Base-by-base conservation (phyloP, 129 eudicot species). In the Artemisia argyi region DNA sequence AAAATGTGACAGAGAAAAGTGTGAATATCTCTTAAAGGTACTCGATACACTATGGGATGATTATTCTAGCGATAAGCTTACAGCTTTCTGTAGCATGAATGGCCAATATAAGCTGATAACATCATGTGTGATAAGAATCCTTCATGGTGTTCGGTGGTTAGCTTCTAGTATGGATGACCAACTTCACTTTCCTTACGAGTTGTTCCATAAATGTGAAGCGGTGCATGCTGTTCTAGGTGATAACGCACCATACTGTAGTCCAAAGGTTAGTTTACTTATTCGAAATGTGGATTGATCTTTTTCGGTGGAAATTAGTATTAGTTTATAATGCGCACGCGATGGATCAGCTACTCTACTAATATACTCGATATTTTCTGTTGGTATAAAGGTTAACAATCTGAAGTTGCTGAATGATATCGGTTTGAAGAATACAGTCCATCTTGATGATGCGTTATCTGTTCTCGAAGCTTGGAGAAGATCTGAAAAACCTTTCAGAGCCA, bases 1-100 rank as follows among this genome's bases (percentile, higher is more conserved):
- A 9, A 82, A 71, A 54, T 80, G 83, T 68, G 82, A 80, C 76
- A 50, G 35, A 61, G 80, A 77, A 64, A 87, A 75, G 83, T 80
- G 85, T 72, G 81, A 68, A 68, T 85, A 81, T 66, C 84, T 90
- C 19, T 71, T 90, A 79, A 87, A 85, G 81, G 78, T 85, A 67
- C 87, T 91, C 57, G 97, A 87, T 78, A 80, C 83, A 24, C 59
- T 83, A 20, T 91, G 97, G 97, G 91, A 91, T 81, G 87, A 69
- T 46, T 71, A 53, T 82, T 87, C 83, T 66, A 46, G 80, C 67
- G 84, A 83, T 57, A 91, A 85, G 78, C 61, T 78, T 83, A 63
- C 80, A 8, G 86, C 83, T 82, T 73, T 77, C 26, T 85, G 77
- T 71, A 70, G 49, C 72, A 47, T 54, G 16, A 71, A 77, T 75